These are phyloP conservation scores for Lactarius indigo DNA, from an alignment of 768 basidiomycete species.

Conservation along the genomic window DNA sequence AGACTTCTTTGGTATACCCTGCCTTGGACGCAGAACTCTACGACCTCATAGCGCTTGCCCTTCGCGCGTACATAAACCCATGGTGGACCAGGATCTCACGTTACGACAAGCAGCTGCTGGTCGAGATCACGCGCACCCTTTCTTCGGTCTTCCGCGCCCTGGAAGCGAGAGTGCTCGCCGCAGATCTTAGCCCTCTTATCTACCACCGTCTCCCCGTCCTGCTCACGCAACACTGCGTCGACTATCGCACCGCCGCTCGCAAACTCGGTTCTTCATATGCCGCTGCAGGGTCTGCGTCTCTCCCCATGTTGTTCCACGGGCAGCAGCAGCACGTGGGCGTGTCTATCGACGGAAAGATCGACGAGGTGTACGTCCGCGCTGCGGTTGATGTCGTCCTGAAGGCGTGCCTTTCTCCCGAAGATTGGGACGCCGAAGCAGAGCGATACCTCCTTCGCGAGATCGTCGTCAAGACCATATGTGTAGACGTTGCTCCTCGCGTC, in stretches of 20 bases:
- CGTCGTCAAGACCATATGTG: constrained; percentile 67
- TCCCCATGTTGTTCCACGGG: constrained; percentile 71
- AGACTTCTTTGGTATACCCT: constrained; percentile 39
- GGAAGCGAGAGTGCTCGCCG: constrained; percentile 50
- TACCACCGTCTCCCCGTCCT: constrained; percentile 61
- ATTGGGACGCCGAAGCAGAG: constrained; percentile 75
- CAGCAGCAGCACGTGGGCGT: constrained; percentile 85
- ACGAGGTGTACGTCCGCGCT: constrained; percentile 77
- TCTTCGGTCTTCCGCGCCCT: constrained; percentile 55
- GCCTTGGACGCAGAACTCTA: constrained; percentile 70
- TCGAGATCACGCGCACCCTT: constrained; percentile 61
- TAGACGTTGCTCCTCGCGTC: constrained; percentile 52
- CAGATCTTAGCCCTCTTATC: constrained; percentile 59
- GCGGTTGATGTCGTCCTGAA: constrained; percentile 73
- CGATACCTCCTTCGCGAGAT: constrained; percentile 84
- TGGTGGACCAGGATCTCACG: constrained; percentile 86
- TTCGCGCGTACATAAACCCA: constrained; percentile 74
- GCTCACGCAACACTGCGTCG: constrained; percentile 70
- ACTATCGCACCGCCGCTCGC: constrained; percentile 65
- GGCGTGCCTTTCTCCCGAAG: constrained; percentile 68
- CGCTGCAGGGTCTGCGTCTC: constrained; percentile 54
- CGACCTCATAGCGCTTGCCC: constrained; percentile 73
- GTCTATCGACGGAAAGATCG: constrained; percentile 56
- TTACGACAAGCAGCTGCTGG: constrained; percentile 80
- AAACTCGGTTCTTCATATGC: constrained; percentile 72